Evolutionary conservation across 2,329 filamentous ascomycete species (phyloP).

Genomic region (Metarhizium anisopliae): DNA sequence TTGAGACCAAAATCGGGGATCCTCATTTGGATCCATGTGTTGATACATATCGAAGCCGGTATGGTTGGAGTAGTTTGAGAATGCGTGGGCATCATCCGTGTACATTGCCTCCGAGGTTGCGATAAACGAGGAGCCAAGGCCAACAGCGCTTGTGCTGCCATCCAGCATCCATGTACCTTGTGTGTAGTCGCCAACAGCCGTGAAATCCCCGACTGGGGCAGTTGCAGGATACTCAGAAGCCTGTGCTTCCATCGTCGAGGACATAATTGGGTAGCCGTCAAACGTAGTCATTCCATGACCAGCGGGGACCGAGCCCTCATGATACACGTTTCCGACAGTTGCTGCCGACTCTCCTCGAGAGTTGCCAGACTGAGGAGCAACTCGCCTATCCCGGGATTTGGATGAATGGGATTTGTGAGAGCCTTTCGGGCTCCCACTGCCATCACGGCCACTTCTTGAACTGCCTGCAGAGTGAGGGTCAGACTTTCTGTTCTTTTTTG

Average conservation of each 20-base stretch:
- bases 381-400: not conserved
- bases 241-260: not conserved
- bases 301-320: not conserved
- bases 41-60: constrained; percentile 1
- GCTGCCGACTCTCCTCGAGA: not conserved
- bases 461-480: constrained; percentile 4
- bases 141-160: not conserved
- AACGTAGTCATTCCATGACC: not conserved
- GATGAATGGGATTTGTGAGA: not conserved
- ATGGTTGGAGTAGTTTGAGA: not conserved
- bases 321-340: not conserved
- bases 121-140: not conserved
- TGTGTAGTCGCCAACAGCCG: not conserved
- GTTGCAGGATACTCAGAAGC: not conserved
- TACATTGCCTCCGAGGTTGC: not conserved
- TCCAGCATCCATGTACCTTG: not conserved
- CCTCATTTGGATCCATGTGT: not conserved
- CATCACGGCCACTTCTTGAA: constrained; percentile 1
- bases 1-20: not conserved
- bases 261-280: not conserved
- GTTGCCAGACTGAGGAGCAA: not conserved
- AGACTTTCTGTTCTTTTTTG: constrained; percentile 19
- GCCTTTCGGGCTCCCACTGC: constrained; percentile 3
- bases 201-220: not conserved
- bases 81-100: not conserved